Conservation (phyloP, 148 eudicot genomes). For the Polygonum maritimum region DNA sequence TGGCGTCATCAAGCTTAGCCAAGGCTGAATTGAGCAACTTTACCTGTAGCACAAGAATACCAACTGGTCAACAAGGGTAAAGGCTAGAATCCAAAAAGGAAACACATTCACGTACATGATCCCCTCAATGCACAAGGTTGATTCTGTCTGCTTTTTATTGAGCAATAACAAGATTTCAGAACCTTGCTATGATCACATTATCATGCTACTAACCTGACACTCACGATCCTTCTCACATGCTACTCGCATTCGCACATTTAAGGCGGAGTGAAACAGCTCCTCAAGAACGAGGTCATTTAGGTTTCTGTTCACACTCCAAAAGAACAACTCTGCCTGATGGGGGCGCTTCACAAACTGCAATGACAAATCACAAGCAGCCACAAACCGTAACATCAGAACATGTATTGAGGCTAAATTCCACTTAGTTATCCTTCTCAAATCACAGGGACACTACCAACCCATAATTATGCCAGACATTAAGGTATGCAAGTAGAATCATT, state of each 20-base stretch:
- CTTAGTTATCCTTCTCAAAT: background rate
- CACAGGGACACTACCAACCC: background rate
- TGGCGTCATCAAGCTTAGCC: constrained; percentile 71
- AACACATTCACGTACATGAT: constrained; percentile 62
- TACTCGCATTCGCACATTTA: constrained; percentile 57
- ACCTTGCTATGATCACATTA: background rate
- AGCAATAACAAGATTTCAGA: constrained; percentile 13
- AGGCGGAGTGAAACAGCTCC: constrained; percentile 83
- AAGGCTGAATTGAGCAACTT: constrained; percentile 44
- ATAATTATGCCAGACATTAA: background rate
- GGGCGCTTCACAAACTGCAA: constrained; percentile 51
- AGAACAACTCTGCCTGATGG: constrained; percentile 26
- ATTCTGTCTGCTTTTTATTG: background rate
- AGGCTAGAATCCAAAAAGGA: constrained; percentile 33
- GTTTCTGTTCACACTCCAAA: constrained; percentile 52
- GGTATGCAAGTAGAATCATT: background rate
- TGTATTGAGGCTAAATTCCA: background rate
- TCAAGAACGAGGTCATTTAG: constrained; percentile 61
- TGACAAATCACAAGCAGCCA: background rate
- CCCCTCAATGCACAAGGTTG: constrained; percentile 38
- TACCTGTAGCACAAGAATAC: constrained; percentile 12
- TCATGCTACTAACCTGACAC: constrained; percentile 43
- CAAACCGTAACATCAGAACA: background rate
- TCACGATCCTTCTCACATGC: constrained; percentile 51
- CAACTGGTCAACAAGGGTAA: constrained; percentile 1